Evolutionary conservation across 2,329 filamentous ascomycete genomes (phyloP), one percentile per base, ranked within the genome.

Genomic region (Zasmidium cellare): DNA sequence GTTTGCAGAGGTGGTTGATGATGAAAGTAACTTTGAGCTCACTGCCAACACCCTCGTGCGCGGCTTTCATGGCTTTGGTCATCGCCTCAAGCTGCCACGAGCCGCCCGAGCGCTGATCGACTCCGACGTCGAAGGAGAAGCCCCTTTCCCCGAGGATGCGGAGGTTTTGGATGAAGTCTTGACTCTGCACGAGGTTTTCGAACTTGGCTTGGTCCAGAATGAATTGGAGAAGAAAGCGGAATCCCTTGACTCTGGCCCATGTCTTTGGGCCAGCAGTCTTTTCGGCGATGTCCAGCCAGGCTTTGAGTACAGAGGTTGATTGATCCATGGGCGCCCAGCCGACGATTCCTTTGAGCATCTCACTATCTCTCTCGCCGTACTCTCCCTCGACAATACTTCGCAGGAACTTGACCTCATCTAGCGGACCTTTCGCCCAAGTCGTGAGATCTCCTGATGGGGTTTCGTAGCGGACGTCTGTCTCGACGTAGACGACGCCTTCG

Each of bases 1-100:
- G 92, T 76, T 96, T 96, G 82, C 91, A 92, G 65, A 96, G 83
- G 75, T 97, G 92, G 74, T 96, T 91, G 65, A 96, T 76, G 53
- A 96, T 80, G 68, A 92, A 84, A 0, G 79, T 82, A 31, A 88
- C 84, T 67, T 82, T 85, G 31, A 87, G 78, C 5, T 81, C 79
- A 54, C 84, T 83, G 0, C 77, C 75, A 0, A 87, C 84, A 1
- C 79, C 84, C 5, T 85, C 79, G 69, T 90, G 86, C 9, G 89
- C 84, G 44, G 57, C 67, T 47, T 67, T 61, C 45, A 79, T 70
- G 56, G 77, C 72, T 51, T 68, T 67, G 1, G 65, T 69, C 11
- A 75, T 71, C 1, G 62, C 59, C 45, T 76, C 72, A 25, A 80
- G 56, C 58, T 75, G 91, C 77, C 83, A 85, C 58, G 87, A 80